Evolutionary conservation across 768 basidiomycete genomes (phyloP), one percentile per base, ranked within the genome.

Genomic region (Sarcodon sp.): DNA sequence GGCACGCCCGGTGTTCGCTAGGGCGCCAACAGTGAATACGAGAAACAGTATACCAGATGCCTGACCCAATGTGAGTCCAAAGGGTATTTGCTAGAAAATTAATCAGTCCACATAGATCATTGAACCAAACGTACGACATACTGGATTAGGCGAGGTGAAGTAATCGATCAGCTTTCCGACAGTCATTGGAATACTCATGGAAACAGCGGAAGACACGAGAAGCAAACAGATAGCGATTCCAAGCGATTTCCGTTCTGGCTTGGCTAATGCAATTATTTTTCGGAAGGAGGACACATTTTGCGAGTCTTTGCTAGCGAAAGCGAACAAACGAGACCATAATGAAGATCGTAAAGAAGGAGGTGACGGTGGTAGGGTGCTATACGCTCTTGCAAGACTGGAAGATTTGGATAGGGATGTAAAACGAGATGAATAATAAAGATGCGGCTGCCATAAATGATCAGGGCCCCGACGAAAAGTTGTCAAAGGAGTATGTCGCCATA

Each of bases 161-260:
- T 85, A 91, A 66, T 97, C 93, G 52, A 99, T 96, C 46, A 98
- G 69, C 61, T 80, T 87, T 8, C 94, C 94, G 57, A 97, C 83
- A 1, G 91, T 91, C 55, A 96, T 79, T 0, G 94, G 94, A 10
- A 98, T 76, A 53, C 84, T 86, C 81, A 97, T 86, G 3, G 89
- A 87, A 16, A 99, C 87, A 3, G 84, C 69, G 7, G 90, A 89
- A 0, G 92, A 94, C n/a, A 90, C 72, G 12, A 93, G 62, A 7
- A 97, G 71, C 53, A 94, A 65, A 0, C 83, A 85, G 43, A 92
- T 69, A 6, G 92, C 92, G 38, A 80, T 71, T 0, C 75, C 59
- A 7, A 96, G 70, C 1, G 87, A 80, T 53, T 79, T 87, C 57
- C 70, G 72, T 66, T 98, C 94, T 1, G 90, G 86, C 57, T 69